Evolutionary conservation across 305 asterid genomes (phyloP), one percentile per base, ranked within the genome.

Genomic region (Fraxinus dipetala): DNA sequence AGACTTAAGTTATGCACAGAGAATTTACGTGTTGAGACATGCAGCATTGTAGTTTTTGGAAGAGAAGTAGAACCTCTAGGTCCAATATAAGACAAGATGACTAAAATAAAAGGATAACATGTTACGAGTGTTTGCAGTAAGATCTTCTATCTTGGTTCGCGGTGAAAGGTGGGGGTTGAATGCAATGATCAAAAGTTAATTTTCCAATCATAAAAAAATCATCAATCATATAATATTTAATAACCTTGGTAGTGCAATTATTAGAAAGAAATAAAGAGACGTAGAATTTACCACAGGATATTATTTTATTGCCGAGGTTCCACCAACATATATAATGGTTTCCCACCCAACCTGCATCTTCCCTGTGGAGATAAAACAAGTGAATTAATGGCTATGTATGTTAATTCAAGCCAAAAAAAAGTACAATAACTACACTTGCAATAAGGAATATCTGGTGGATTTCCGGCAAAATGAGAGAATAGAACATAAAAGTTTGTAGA

Each of bases 321-420:
- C 59, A 92, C 95, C 81, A 92, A 88, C 85, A 92, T 88, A 80
- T 91, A 92, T 1, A 92, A 82, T 28, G 93, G 93, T 78, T 85
- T 91, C 79, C 93, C 95, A 75, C 86, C 84, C 85, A 92, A 86
- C 82, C 85, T 76, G 69, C 85, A 81, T 5, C 87, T 86, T 79
- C 85, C 95, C 95, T 92, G 80, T 40, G 73, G 22, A 77, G 36
- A 79, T 38, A 73, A 81, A 85, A 80, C 34, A 1, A 34, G 34
- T 34, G 9, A 51, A 51, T n/a, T 16, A 51, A 51, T 48, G 61
- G 61, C 20, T 48, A 16, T 51, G n/a, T 51, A 16, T 4, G 24
- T 4, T n/a, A 20, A 48, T 61, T 76, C 70, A n/a, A 13, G 30
- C 11, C 45, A 22, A 22, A 16, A 43, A 48, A 40, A 40, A 5